Evolutionary conservation across 768 basidiomycete species (phyloP), one percentile per base, ranked within the genome.

Genomic region (Suillus luteus): DNA sequence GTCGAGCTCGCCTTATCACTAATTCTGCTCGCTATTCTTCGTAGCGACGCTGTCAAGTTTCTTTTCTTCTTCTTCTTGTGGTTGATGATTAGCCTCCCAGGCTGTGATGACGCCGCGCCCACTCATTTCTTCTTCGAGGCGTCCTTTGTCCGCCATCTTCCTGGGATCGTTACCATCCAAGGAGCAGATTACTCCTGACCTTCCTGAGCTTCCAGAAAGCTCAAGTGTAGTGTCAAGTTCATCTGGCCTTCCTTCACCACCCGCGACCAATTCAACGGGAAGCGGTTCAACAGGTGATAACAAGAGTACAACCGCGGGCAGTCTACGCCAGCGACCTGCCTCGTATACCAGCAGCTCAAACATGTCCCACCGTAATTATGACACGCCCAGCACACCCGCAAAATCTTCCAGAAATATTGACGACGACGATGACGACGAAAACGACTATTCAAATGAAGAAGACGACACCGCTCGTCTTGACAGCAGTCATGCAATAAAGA

Each of bases 211-310:
- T 3, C 86, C 88, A 44, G 74, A 75, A n/a, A 89, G 86, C 65
- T 87, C 88, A 12, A 79, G 78, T 27, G 76, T 81, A 40, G 73
- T 81, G 63, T 81, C 86, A 5, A 73, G 70, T 66, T 78, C 81
- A 62, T 91, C 90, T 6, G 91, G 92, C 7, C 73, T 93, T 6
- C 92, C 92, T 1, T 92, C 91, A 27, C 92, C 92, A 0, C 92
- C 92, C 49, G 91, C 90, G 33, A 91, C 92, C 22, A 93, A 92
- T 71, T 93, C 91, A 12, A 92, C 91, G 1, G 91, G 89, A 40
- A 92, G 90, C 73, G 89, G 90, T 43, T 91, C 90, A 69, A 87
- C 85, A 5, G 88, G 87, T 49, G 87, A 87, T 75, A 82, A 82
- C 54, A 78, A 75, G 59, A 83, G 80, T 64, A 76, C 74, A 6